Evolutionary conservation across 805 yeast genomes (phyloP), one percentile per base, ranked within the genome.

Genomic region (Kodamaea laetipori): DNA sequence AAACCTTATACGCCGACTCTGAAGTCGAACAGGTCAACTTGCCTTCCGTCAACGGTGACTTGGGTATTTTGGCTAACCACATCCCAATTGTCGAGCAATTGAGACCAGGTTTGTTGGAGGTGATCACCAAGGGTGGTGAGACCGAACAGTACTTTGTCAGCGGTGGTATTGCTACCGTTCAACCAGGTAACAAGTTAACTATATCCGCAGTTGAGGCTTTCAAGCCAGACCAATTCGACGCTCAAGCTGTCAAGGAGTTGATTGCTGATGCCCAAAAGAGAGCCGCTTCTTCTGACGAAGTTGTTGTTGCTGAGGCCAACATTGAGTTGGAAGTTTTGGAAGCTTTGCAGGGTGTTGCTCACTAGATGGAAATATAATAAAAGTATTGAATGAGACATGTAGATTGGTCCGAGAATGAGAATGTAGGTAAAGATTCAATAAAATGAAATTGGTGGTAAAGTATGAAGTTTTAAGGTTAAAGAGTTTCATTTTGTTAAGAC

Each of bases 11-110:
- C 65, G 59, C 80, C 41, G 79, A 78, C 43, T 64, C 62, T 89
- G 75, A 70, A 58, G 76, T 71, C 43, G 65, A 69, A 54, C 76
- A 94, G 78, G 98, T 94, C 57, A 94, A 94, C 76, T 77, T 94
- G 56, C 99, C 99, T 63, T 95, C 96, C 52, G 78, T 84, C 61
- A 83, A 94, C 55, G 99, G 99, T 68, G 95, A 87, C 65, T 81
- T 92, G 71, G 99, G 99, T 87, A 81, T 94, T 54, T 76, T 94
- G 64, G 97, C 98, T 58, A 85, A 88, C 76, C 99, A 94, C 82
- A 96, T 94, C 62, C 98, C 99, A 60, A 81, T 86, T 60, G 89
- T 92, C 53, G 98, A 94, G 76, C 96, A 94, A 78, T 82, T 94
- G 67, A 80, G 83, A 63, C 96, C 99, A 58, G 99, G 99, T 70